Conservation (phyloP, 1,284 basidiomycete genomes). For the Moniliella sp. region DNA sequence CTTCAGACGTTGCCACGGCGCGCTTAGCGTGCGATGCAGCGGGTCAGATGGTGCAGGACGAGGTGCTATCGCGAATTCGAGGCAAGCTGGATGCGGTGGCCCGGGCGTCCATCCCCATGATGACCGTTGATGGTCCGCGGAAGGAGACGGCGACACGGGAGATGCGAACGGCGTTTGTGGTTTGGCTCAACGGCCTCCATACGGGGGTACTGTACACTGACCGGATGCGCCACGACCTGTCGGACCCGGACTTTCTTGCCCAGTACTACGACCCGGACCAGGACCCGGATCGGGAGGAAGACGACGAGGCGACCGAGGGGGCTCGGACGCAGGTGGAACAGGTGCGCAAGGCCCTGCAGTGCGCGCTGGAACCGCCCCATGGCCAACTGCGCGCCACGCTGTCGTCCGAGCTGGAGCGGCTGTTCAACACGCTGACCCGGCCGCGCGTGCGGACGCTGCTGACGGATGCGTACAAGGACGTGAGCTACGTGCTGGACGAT, state of each 20-base stretch:
- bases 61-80: slow-evolving; percentile 23
- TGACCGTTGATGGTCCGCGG: slow-evolving; percentile 27
- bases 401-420: slow-evolving; percentile 65
- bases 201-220: too few relatives aligned
- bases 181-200: too few relatives aligned
- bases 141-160: slow-evolving; percentile 26
- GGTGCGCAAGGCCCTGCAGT: too few relatives aligned
- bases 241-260: too few relatives aligned
- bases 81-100: slow-evolving; percentile 24
- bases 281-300: too few relatives aligned
- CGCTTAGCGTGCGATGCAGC: background rate
- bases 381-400: too few relatives aligned
- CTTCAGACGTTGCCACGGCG: slow-evolving; percentile 9
- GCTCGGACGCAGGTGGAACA: too few relatives aligned
- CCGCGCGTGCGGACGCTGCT: slow-evolving; percentile 63
- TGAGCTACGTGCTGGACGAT: slow-evolving; percentile 62
- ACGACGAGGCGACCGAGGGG: too few relatives aligned
- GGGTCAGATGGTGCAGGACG: too few relatives aligned
- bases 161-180: slow-evolving; percentile 19
- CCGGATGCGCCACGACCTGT: too few relatives aligned
- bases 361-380: too few relatives aligned
- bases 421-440: slow-evolving; percentile 75
- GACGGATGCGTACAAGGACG: slow-evolving; percentile 66
- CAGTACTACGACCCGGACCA: too few relatives aligned
- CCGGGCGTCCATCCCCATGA: slow-evolving; percentile 10